Conservation (phyloP, 179 eudicot genomes). For the Corrigiola litoralis region DNA sequence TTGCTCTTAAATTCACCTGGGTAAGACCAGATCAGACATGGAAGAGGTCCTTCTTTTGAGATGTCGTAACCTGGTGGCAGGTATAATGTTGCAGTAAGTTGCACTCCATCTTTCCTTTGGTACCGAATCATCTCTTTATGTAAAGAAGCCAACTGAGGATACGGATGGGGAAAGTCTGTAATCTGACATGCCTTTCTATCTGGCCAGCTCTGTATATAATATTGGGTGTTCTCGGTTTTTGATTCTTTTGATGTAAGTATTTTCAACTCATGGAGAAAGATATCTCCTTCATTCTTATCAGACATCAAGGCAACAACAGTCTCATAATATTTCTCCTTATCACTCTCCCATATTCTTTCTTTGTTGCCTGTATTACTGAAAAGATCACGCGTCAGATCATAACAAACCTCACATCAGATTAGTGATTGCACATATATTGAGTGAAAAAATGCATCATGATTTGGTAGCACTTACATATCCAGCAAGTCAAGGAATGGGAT, state of each 20-base stretch:
- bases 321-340: constrained; percentile 89
- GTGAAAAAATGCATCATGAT: background rate
- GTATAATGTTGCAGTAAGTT: constrained; percentile 91
- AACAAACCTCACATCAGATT: background rate
- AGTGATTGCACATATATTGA: background rate
- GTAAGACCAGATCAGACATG: constrained; percentile 95
- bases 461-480: constrained; percentile 63
- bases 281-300: constrained; percentile 70
- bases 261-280: constrained; percentile 54
- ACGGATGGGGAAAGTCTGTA: constrained; percentile 91
- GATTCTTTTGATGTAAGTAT: constrained; percentile 88
- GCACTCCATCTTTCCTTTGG: constrained; percentile 91
- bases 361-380: constrained; percentile 76
- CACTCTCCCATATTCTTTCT: constrained; percentile 98
- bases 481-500: constrained; percentile 88
- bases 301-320: constrained; percentile 85
- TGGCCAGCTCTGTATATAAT: constrained; percentile 73
- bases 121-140: constrained; percentile 96
- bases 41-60: constrained; percentile 81
- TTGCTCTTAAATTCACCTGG: constrained; percentile 97
- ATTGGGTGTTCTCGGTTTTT: constrained; percentile 94
- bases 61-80: constrained; percentile 95
- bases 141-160: constrained; percentile 82
- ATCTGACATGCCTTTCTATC: constrained; percentile 64
- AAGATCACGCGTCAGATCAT: constrained; percentile 8